Evolutionary conservation across 2,329 filamentous ascomycete genomes (phyloP), one percentile per base, ranked within the genome.

Genomic region (Didymosphaeria variabile): DNA sequence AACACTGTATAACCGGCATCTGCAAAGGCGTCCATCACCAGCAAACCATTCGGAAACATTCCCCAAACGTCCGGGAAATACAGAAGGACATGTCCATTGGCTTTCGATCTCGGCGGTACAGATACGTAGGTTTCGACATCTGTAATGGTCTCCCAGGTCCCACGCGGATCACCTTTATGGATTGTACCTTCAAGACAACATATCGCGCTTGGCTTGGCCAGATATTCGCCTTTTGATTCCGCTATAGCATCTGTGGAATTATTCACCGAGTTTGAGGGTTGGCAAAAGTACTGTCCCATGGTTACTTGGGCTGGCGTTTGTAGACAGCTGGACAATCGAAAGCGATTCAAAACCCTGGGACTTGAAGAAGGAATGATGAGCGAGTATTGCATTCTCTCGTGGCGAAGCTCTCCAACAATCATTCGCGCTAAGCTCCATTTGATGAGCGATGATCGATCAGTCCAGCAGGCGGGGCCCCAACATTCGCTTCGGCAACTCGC

Each of bases 21-120:
- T 12, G 81, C 80, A 61, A 83, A 82, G 2, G 66, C 80, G 65
- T 84, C 81, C 80, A 83, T 83, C 40, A 83, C 66, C n/a, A 83
- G 71, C 26, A 79, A 66, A 0, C 75, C 78, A 52, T 83, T 83
- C 12, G 69, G 74, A 61, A 78, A 82, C 63, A 83, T 72, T 10
- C 81, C 81, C 72, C 74, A 82, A 5, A 82, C 78, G 59, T 83
- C 81, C 0, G 81, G 80, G 65, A 81, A 83, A 68, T 82, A 83
- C 3, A 84, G 69, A 5, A 84, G 55, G 34, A 83, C 68, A 60
- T 82, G 68, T 1, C 80, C 80, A 60, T 82, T 83, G 5, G 72
- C 61, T 32, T 71, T 77, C 8, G 60, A 70, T 13, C 61, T 52
- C 40, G 61, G 49, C 17, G 71, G 78, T 15, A 55, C 66, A 1